A percentile compares a stretch with the other conserved stretches of the same genome.
Conservation (phyloP, 2,329 filamentous ascomycete species). For the Colletotrichum coccodes region DNA sequence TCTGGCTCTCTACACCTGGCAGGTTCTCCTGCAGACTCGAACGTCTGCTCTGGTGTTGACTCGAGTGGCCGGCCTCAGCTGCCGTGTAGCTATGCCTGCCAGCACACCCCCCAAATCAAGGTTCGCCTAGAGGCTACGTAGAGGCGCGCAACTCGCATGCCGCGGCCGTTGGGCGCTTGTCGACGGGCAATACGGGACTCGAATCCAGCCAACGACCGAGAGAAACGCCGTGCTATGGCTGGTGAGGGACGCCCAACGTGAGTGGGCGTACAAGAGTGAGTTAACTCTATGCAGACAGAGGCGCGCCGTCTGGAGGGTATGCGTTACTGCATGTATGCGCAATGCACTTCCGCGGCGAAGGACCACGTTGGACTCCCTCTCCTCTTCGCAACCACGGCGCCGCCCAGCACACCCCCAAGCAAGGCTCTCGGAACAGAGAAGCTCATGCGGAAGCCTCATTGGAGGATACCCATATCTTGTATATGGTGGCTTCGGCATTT, state of each 20-base stretch:
- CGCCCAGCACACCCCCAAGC: background rate
- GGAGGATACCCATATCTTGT: background rate
- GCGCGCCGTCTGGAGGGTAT: background rate
- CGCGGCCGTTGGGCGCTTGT: background rate
- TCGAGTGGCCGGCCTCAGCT: background rate
- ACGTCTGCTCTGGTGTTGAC: background rate
- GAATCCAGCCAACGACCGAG: background rate
- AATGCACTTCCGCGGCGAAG: background rate
- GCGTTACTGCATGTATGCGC: background rate
- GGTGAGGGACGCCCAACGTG: background rate
- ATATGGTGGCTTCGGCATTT: constrained; percentile 4
- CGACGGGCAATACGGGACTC: background rate
- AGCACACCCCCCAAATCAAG: background rate
- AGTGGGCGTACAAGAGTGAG: background rate
- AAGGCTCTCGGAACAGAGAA: background rate
- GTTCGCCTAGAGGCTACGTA: background rate
- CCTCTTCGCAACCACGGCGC: background rate
- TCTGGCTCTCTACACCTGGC: background rate
- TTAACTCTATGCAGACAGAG: background rate
- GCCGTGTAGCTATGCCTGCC: background rate
- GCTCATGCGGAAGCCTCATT: background rate
- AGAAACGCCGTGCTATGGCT: background rate
- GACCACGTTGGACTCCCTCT: too few relatives aligned
- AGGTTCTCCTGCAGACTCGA: background rate
- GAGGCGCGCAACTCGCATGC: constrained; percentile 8